These are phyloP conservation scores for Aspergillus luchuensis DNA, from an alignment of 2,329 filamentous ascomycete species.

Conservation along the genomic window DNA sequence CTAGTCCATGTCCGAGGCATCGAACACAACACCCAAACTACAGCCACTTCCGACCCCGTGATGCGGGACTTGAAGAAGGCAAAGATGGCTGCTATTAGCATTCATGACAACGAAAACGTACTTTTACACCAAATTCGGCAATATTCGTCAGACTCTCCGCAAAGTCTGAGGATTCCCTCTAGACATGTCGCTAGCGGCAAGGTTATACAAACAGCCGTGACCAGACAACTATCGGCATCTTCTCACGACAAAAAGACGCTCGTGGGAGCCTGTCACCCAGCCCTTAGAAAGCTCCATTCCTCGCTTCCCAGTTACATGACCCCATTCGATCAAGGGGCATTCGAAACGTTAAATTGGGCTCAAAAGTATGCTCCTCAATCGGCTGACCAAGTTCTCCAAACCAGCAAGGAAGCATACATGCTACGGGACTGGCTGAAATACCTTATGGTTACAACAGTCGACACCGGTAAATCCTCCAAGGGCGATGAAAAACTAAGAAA, in stretches of 20 bases:
- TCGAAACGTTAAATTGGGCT: slow-evolving; percentile 72
- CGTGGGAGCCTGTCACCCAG: slow-evolving; percentile 52
- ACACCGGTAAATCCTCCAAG: slow-evolving; percentile 54
- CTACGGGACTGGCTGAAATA: slow-evolving; percentile 79
- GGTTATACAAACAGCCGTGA: slow-evolving; percentile 31
- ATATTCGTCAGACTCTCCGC: not conserved
- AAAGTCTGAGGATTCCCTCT: slow-evolving; percentile 31
- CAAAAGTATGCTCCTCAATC: slow-evolving; percentile 79
- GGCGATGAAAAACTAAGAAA: slow-evolving; percentile 30
- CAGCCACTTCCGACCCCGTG: not conserved
- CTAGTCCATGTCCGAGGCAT: slow-evolving; percentile 55
- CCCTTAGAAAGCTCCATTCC: slow-evolving; percentile 61
- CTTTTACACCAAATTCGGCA: slow-evolving; percentile 19
- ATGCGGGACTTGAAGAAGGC: slow-evolving; percentile 39
- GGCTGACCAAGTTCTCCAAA: slow-evolving; percentile 74
- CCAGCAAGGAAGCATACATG: slow-evolving; percentile 67
- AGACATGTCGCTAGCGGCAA: slow-evolving; percentile 34
- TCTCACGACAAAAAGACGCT: slow-evolving; percentile 5
- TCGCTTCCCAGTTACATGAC: slow-evolving; percentile 65
- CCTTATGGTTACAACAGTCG: slow-evolving; percentile 75
- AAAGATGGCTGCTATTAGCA: slow-evolving; percentile 35
- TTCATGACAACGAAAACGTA: slow-evolving; percentile 39
- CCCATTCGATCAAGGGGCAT: slow-evolving; percentile 77
- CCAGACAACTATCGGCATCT: slow-evolving; percentile 31
- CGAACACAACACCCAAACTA: not conserved